Base-by-base conservation (phyloP, 352 stramenopile genomes). In the Ophiocytium majus region DNA sequence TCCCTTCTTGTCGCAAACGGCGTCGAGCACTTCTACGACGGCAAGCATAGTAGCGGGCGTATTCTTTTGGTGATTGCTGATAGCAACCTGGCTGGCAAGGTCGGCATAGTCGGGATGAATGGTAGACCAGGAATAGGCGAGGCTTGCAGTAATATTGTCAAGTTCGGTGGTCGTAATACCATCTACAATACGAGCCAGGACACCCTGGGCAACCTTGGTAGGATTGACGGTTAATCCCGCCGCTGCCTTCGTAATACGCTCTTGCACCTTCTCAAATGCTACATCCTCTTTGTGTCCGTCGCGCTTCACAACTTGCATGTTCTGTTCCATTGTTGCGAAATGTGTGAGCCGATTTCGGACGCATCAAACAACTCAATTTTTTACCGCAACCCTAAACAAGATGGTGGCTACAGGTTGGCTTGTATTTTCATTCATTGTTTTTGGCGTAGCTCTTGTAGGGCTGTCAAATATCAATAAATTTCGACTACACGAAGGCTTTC, bases 11-110 rank as follows among this genome's bases (percentile, higher is more conserved):
- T 85, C 23, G 57, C 91, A 92, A 91, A 98, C 97, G 79, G 94
- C 89, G 89, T 96, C 94, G 84, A 98, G 97, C 28, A 92, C 84
- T 83, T 97, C 89, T 31, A 98, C 95, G 80, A 92, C 86, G n/a
- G 93, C 91, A 0, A 91, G 94, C 80, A 95, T 94, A 10, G 82
- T 89, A 35, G 76, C 76, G 34, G 34, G 75, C 14, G 97, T 99
- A 90, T 97, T 97, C 92, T 99, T 99, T 92, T 99, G 97, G 43
- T 99, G 89, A 90, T 99, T 99, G 17, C 94, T 98, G 49, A 99
- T 95, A 35, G 95, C 94, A 90, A 99, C 98, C 63, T 96, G 94
- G 28, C 96, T 96, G 17, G 97, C 97, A 31, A 99, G 92, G 85
- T 97, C 96, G 82, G 94, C 97, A 87, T 98, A 99, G 90, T 99